Conservation (phyloP, 495 filamentous ascomycete genomes). For the Penicillium dipodomyicola region DNA sequence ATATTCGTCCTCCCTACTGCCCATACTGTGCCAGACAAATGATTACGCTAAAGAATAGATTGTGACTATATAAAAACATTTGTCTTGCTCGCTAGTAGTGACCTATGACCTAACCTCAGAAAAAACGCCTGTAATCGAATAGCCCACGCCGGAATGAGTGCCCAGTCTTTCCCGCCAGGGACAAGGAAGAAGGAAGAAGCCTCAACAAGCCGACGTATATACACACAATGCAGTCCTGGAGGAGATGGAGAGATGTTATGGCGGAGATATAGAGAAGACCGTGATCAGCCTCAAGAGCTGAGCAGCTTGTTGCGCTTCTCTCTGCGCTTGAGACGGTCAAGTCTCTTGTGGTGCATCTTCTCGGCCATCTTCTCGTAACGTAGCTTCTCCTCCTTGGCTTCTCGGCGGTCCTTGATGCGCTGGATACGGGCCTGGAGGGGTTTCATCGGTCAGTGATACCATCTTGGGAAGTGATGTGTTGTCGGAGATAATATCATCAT, state of each 20-base stretch:
- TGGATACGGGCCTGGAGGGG: slow-evolving; percentile 63
- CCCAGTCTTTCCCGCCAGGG: slow-evolving; percentile 2
- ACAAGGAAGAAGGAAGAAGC: background rate
- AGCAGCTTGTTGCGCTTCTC: slow-evolving; percentile 98
- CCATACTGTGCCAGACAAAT: background rate
- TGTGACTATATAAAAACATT: slow-evolving; percentile 8
- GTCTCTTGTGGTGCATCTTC: slow-evolving; percentile 94
- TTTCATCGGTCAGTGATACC: slow-evolving; percentile 11
- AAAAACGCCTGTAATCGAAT: slow-evolving; percentile 21
- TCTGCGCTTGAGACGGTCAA: slow-evolving; percentile 87
- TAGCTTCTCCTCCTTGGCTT: slow-evolving; percentile 87
- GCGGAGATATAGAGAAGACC: slow-evolving; percentile 6
- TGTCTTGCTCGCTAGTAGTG: slow-evolving; percentile 13
- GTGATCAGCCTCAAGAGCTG: slow-evolving; percentile 65
- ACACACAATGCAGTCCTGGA: slow-evolving; percentile 15
- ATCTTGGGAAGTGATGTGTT: slow-evolving; percentile 5
- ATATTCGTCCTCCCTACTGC: background rate
- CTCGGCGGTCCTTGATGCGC: slow-evolving; percentile 76
- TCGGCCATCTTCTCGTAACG: slow-evolving; percentile 92
- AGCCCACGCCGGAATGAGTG: slow-evolving; percentile 12
- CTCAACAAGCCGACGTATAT: slow-evolving; percentile 12
- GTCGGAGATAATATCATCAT: slow-evolving; percentile 1
- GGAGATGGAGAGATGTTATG: slow-evolving; percentile 3
- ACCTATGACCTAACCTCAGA: slow-evolving; percentile 14
- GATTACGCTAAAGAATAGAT: background rate